Base-by-base conservation (phyloP, 2,329 filamentous ascomycete species). In the Stylonectria norvegica region DNA sequence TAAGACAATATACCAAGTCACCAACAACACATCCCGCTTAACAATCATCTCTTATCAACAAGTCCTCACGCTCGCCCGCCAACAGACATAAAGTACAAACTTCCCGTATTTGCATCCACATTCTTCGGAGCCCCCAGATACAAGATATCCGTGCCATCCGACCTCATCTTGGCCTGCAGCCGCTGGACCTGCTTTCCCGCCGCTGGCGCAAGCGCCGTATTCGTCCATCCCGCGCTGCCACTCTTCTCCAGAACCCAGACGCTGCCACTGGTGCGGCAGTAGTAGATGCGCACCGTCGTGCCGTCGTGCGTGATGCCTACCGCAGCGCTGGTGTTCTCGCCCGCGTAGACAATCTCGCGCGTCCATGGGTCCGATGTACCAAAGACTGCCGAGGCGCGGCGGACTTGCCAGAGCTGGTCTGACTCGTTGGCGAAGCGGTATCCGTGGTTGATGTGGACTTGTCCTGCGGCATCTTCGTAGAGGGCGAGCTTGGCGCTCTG, bases 401-500 rank as follows among this genome's bases (percentile, higher is more conserved):
- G 46, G 17, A 53, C 40, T 28, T 53, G 50, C 40, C 38, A 51
- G 5, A 36, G 37, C 4, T 45, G 35, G 20, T 39, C 25, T 2
- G 48, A 43, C 27, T 39, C 40, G 17, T 45, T 47, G 27, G 50
- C 42, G 41, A 53, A 53, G 14, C 50, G 48, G 40, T 51, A 51
- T 4, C 41, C 50, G 29, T 35, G 23, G 25, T 42, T 42, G 12
- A 53, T 37, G 17, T 44, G 46, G 8, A 53, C 46, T 3, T 23
- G 25, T 12, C 45, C 42, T 8, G 35, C 35, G 3, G 48, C 36
- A 28, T 45, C 43, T 17, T 53, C 50, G 22, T 53, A 53, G 4
- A 53, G 38, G 3, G 45, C 50, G 17, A 53, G 34, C 38, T 53
- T 53, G 17, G 50, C 50, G 36, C 48, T 51, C 19, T 53, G 50